These are phyloP conservation scores for Acanthamoeba rhysodes DNA, from an alignment of 208 protist species.

Conservation along the genomic window DNA sequence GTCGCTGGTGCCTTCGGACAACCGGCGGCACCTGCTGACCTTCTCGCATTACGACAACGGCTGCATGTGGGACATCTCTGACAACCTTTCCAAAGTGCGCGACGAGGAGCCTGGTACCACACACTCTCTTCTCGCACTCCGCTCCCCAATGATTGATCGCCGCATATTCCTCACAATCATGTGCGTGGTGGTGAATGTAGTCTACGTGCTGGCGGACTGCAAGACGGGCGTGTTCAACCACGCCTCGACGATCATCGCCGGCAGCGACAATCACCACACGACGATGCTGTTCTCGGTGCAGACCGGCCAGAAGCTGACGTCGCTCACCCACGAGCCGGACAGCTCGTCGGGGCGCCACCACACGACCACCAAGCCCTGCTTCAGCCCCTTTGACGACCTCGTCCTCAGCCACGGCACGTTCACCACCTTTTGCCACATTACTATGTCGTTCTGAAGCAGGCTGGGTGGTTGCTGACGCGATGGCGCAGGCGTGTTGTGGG, in stretches of 20 bases:
- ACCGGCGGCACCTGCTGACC: slow-evolving; percentile 58
- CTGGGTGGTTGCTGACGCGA: neutral
- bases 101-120: slow-evolving; percentile 33
- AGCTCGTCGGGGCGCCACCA: neutral
- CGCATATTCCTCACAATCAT: neutral
- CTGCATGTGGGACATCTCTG: slow-evolving; percentile 49
- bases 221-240: slow-evolving; percentile 65
- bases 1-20: slow-evolving; percentile 39
- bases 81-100: slow-evolving; percentile 18
- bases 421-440: neutral
- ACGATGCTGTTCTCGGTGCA: slow-evolving; percentile 64
- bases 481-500: slow-evolving; percentile 59
- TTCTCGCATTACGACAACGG: slow-evolving; percentile 62
- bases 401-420: slow-evolving; percentile 57
- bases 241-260: slow-evolving; percentile 64
- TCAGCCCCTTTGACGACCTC: slow-evolving; percentile 75
- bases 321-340: neutral
- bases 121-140: neutral
- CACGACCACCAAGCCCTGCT: slow-evolving; percentile 18
- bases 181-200: neutral
- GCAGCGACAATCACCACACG: slow-evolving; percentile 4
- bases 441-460: no score
- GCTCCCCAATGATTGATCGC: no score
- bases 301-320: slow-evolving; percentile 37
- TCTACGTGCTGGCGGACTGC: slow-evolving; percentile 49